Evolutionary conservation across 2,329 filamentous ascomycete genomes (phyloP).

Genomic region (Helotiales sp.): DNA sequence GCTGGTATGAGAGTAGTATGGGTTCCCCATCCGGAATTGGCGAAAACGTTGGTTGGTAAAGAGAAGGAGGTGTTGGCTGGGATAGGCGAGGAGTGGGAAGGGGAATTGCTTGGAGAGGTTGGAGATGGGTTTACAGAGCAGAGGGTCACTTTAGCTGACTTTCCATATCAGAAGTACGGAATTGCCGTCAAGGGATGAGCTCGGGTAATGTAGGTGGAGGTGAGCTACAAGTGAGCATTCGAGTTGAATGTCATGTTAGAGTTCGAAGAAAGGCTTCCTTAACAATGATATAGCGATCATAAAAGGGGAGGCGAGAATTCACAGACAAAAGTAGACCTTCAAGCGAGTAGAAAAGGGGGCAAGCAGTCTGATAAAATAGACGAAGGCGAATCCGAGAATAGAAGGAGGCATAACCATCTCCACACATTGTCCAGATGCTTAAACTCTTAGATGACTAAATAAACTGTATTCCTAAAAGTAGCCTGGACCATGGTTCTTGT

Average conservation of each 20-base stretch:
- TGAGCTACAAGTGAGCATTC: too few species aligned
- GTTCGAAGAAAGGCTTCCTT: too few species aligned
- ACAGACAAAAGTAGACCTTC: neutral
- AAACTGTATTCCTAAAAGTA: neutral
- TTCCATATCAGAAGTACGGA: slow-evolving; percentile 59
- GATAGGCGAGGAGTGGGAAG: slow-evolving; percentile 42
- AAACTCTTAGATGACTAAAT: neutral
- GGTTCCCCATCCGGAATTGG: slow-evolving; percentile 79
- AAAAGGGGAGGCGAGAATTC: neutral
- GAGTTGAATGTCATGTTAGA: too few species aligned
- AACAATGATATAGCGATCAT: too few species aligned
- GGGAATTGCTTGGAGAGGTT: slow-evolving; percentile 52
- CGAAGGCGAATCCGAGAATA: too few species aligned
- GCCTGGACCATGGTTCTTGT: neutral
- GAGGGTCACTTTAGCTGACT: slow-evolving; percentile 49
- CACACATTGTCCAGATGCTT: too few species aligned
- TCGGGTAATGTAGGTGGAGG: neutral
- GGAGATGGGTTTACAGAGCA: slow-evolving; percentile 63
- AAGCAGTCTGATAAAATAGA: neutral
- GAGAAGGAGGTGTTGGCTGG: slow-evolving; percentile 85
- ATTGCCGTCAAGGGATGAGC: slow-evolving; percentile 40
- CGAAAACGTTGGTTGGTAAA: slow-evolving; percentile 71
- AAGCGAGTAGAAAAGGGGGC: neutral
- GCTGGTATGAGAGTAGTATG: slow-evolving; percentile 95
- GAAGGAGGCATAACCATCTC: too few species aligned